Evolutionary conservation across 164 flowering plant species (phyloP).

Genomic region (Echeveria elegans): DNA sequence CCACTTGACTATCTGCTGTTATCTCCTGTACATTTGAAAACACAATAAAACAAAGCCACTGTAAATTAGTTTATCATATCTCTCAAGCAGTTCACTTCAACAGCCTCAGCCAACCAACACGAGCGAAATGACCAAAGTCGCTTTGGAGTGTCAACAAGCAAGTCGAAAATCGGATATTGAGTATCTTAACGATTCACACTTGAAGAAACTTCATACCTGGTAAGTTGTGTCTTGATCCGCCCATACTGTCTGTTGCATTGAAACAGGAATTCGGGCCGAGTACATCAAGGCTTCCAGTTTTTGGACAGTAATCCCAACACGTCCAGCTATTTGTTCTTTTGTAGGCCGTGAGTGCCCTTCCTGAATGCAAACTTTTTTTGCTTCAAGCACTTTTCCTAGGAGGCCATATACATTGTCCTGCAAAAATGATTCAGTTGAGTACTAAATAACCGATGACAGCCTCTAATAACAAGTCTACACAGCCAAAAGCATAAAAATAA

Average conservation of each 20-base stretch:
- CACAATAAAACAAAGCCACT: background rate
- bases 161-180: background rate
- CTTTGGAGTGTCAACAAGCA: background rate
- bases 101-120: background rate
- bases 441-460: background rate
- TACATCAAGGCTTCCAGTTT: constrained; percentile 44
- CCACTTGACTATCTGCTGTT: constrained; percentile 61
- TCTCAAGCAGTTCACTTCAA: background rate
- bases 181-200: background rate
- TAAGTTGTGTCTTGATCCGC: constrained; percentile 57
- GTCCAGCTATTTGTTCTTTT: constrained; percentile 62
- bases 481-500: background rate
- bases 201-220: constrained; percentile 40
- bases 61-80: background rate
- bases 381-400: constrained; percentile 43
- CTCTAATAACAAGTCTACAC: background rate
- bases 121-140: background rate
- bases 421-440: constrained; percentile 9
- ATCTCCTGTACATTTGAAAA: constrained; percentile 42
- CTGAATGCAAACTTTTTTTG: constrained; percentile 35
- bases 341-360: constrained; percentile 54
- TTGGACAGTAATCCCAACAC: constrained; percentile 55
- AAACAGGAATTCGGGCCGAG: constrained; percentile 46
- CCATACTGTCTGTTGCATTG: constrained; percentile 68
- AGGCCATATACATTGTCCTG: constrained; percentile 65